These are phyloP conservation scores for Setomelanomma holmii DNA, from an alignment of 2,329 filamentous ascomycete genomes.

Conservation along the genomic window DNA sequence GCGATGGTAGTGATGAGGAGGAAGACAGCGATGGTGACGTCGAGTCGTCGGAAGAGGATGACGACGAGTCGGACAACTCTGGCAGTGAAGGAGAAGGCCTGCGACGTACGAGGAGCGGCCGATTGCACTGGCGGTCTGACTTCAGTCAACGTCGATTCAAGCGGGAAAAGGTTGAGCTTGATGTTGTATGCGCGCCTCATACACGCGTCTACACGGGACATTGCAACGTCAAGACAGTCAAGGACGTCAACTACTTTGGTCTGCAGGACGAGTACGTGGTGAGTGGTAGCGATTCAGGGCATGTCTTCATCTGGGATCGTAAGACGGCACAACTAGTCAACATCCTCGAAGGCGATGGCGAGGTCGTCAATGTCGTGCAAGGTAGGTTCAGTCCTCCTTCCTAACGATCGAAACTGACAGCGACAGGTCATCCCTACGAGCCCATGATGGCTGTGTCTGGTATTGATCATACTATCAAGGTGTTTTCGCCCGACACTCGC, in stretches of 20 bases:
- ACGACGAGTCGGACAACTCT: slow-evolving; percentile 33
- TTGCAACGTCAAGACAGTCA: slow-evolving; percentile 72
- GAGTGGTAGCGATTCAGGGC: slow-evolving; percentile 70
- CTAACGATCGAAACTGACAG: no score
- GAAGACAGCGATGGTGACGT: slow-evolving; percentile 7
- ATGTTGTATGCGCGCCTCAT: slow-evolving; percentile 64
- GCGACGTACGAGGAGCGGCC: slow-evolving; percentile 44
- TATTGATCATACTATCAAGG: slow-evolving; percentile 73
- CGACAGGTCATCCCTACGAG: slow-evolving; percentile 69
- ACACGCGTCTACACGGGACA: slow-evolving; percentile 67
- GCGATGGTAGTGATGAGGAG: slow-evolving; percentile 38
- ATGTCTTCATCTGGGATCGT: slow-evolving; percentile 73
- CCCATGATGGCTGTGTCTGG: slow-evolving; percentile 70
- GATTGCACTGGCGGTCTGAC: slow-evolving; percentile 57
- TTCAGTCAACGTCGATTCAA: slow-evolving; percentile 54
- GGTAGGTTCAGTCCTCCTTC: slow-evolving; percentile 46
- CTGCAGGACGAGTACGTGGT: slow-evolving; percentile 73
- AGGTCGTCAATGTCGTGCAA: slow-evolving; percentile 74
- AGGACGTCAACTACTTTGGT: slow-evolving; percentile 74
- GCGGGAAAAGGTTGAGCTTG: slow-evolving; percentile 60
- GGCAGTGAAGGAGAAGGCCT: slow-evolving; percentile 42
- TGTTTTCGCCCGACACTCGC: slow-evolving; percentile 68
- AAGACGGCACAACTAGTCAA: slow-evolving; percentile 68
- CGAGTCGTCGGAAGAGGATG: slow-evolving; percentile 8
- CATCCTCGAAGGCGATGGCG: slow-evolving; percentile 70